Conservation (phyloP, 768 basidiomycete genomes). For the Vishniacozyma victoriae region DNA sequence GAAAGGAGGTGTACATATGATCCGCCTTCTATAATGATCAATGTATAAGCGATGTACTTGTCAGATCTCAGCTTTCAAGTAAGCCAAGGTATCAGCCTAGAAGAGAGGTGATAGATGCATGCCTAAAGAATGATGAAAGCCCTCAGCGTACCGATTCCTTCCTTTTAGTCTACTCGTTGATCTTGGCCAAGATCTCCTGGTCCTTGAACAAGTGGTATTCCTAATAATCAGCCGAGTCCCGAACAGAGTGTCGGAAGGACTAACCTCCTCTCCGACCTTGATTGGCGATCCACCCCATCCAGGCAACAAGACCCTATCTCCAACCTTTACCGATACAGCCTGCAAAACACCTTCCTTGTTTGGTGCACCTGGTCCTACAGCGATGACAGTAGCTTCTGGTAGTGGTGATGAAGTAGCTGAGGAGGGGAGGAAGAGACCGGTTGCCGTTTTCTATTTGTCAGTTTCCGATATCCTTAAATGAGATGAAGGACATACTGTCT, state of each 20-base stretch:
- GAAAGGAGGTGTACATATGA: no score
- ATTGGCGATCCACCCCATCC: constrained; percentile 95
- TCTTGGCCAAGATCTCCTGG: constrained; percentile 90
- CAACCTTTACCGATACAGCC: constrained; percentile 72
- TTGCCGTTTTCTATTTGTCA: constrained; percentile 78
- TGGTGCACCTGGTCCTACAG: constrained; percentile 89
- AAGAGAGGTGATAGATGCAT: no score
- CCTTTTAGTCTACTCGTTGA: constrained; percentile 65
- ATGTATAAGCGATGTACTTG: no score
- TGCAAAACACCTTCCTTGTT: constrained; percentile 73
- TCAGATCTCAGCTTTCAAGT: no score
- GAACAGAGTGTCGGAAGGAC: constrained; percentile 47
- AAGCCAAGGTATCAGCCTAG: no score
- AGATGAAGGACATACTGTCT: constrained; percentile 60
- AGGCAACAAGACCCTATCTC: constrained; percentile 87
- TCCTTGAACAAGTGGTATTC: constrained; percentile 95
- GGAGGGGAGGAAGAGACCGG: constrained; percentile 91
- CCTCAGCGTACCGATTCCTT: no score
- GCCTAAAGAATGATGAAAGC: no score
- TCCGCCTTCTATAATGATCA: no score
- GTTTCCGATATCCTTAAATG: neutral
- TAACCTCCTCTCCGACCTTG: constrained; percentile 92
- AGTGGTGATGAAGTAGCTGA: constrained; percentile 76
- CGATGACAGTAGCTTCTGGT: constrained; percentile 95
- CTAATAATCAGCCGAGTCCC: constrained; percentile 48